Evolutionary conservation across 2,329 filamentous ascomycete genomes (phyloP).

Genomic region (Colletotrichum somersetense): DNA sequence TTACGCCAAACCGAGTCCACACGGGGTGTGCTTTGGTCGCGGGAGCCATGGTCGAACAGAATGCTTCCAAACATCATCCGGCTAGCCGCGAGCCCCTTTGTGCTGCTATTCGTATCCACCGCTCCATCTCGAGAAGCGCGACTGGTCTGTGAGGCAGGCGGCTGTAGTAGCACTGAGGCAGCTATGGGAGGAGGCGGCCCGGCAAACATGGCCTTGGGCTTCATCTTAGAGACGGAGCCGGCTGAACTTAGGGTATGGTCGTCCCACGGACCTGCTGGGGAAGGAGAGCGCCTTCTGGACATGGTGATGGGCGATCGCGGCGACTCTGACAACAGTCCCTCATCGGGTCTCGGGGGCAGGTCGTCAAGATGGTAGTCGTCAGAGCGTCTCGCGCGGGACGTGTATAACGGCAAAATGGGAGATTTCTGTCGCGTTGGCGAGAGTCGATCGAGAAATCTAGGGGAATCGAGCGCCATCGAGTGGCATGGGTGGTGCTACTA

Average conservation of each 20-base stretch:
- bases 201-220: slow-evolving; percentile 55
- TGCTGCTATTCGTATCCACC: not conserved
- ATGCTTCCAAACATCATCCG: slow-evolving; percentile 50
- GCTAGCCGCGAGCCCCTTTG: slow-evolving; percentile 14
- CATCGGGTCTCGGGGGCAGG: slow-evolving; percentile 54
- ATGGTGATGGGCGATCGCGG: slow-evolving; percentile 41
- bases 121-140: slow-evolving; percentile 2
- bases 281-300: slow-evolving; percentile 31
- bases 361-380: slow-evolving; percentile 56
- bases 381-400: slow-evolving; percentile 43
- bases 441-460: slow-evolving; percentile 42
- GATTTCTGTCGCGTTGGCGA: slow-evolving; percentile 39
- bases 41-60: slow-evolving; percentile 53
- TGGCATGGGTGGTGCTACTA: slow-evolving; percentile 9
- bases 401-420: slow-evolving; percentile 48
- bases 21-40: slow-evolving; percentile 41
- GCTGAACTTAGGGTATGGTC: slow-evolving; percentile 44
- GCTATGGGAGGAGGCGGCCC: slow-evolving; percentile 66
- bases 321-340: slow-evolving; percentile 45
- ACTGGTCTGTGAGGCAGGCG: slow-evolving; percentile 10
- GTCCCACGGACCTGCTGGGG: slow-evolving; percentile 33
- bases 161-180: slow-evolving; percentile 54
- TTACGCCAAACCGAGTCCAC: slow-evolving; percentile 61
- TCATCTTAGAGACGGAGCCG: slow-evolving; percentile 51
- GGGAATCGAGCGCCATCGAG: slow-evolving; percentile 38